These are phyloP conservation scores for Puccinia coronata DNA, from an alignment of 1,284 basidiomycete species.

Conservation along the genomic window DNA sequence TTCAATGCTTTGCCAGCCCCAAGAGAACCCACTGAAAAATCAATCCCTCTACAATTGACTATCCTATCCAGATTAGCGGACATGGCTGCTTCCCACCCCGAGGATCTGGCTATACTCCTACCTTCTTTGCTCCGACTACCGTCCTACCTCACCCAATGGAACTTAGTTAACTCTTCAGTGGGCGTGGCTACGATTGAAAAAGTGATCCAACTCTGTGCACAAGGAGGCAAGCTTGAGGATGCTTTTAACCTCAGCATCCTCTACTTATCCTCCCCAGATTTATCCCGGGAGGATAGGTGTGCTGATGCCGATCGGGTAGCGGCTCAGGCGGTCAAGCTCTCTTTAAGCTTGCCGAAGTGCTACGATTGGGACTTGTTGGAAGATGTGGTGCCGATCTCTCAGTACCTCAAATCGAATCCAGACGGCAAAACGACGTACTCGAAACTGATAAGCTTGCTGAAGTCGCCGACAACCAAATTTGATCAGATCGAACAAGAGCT, in stretches of 20 bases:
- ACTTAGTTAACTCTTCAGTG: slow-evolving; percentile 1
- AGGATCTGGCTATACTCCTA: slow-evolving; percentile 40
- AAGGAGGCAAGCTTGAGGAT: slow-evolving; percentile 33
- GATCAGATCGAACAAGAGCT: slow-evolving; percentile 28
- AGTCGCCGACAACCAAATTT: slow-evolving; percentile 27
- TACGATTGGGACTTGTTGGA: slow-evolving; percentile 49
- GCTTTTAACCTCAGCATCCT: slow-evolving; percentile 41
- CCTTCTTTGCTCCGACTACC: slow-evolving; percentile 40
- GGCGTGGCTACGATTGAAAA: slow-evolving; percentile 22
- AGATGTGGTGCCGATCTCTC: slow-evolving; percentile 21
- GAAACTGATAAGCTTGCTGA: slow-evolving; percentile 26
- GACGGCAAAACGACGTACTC: slow-evolving; percentile 19
- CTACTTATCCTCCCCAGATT: slow-evolving; percentile 41
- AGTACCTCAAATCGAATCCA: slow-evolving; percentile 31
- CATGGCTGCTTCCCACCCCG: slow-evolving; percentile 19
- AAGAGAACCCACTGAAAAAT: not conserved
- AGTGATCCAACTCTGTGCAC: slow-evolving; percentile 24
- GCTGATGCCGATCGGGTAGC: slow-evolving; percentile 17
- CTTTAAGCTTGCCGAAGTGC: slow-evolving; percentile 29
- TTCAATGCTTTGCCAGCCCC: slow-evolving; percentile 39
- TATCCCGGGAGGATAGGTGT: not conserved
- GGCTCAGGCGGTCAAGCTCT: slow-evolving; percentile 21
- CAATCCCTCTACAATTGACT: slow-evolving; percentile 28
- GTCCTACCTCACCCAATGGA: slow-evolving; percentile 42
- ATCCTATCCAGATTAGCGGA: slow-evolving; percentile 36